Evolutionary conservation across 2,329 filamentous ascomycete genomes (phyloP).

Genomic region (Cordyceps farinosa): DNA sequence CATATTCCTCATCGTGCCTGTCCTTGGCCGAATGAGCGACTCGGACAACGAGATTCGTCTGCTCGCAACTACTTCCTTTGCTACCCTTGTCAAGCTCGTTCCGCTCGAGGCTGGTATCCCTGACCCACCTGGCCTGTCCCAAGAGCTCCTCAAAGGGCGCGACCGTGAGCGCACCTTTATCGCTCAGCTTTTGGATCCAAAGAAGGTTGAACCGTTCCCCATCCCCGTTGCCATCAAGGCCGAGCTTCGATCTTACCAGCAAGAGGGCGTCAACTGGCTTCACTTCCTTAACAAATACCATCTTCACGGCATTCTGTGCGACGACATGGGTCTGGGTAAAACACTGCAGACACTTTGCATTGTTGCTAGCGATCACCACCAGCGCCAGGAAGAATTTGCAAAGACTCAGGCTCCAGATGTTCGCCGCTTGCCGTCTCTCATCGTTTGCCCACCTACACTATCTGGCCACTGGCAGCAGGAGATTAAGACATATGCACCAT

Average conservation of each 20-base stretch:
- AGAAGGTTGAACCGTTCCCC: constrained; percentile 90
- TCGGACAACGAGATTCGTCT: constrained; percentile 93
- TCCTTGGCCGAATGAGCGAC: constrained; percentile 96
- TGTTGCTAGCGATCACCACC: constrained; percentile 93
- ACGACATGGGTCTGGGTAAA: constrained; percentile 98
- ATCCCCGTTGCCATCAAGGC: constrained; percentile 98
- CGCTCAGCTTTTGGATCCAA: constrained; percentile 89
- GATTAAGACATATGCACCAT: constrained; percentile 91
- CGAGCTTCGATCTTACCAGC: constrained; percentile 92
- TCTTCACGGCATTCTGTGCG: constrained; percentile 94
- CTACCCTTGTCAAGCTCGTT: constrained; percentile 93
- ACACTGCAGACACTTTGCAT: constrained; percentile 97
- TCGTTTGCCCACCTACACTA: constrained; percentile 92
- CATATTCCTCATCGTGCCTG: constrained; percentile 96
- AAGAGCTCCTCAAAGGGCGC: constrained; percentile 81
- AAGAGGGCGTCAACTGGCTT: constrained; percentile 98
- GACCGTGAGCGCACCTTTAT: constrained; percentile 97
- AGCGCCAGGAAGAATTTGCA: constrained; percentile 84
- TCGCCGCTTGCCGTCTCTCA: constrained; percentile 80
- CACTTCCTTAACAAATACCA: constrained; percentile 98
- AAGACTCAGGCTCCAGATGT: constrained; percentile 76
- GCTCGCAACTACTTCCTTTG: constrained; percentile 94
- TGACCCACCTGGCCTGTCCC: constrained; percentile 87
- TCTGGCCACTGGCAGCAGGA: constrained; percentile 99
- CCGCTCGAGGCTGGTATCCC: constrained; percentile 96